These are phyloP conservation scores for Neospora caninum DNA, from an alignment of 169 alveolate genomes.

Conservation along the genomic window DNA sequence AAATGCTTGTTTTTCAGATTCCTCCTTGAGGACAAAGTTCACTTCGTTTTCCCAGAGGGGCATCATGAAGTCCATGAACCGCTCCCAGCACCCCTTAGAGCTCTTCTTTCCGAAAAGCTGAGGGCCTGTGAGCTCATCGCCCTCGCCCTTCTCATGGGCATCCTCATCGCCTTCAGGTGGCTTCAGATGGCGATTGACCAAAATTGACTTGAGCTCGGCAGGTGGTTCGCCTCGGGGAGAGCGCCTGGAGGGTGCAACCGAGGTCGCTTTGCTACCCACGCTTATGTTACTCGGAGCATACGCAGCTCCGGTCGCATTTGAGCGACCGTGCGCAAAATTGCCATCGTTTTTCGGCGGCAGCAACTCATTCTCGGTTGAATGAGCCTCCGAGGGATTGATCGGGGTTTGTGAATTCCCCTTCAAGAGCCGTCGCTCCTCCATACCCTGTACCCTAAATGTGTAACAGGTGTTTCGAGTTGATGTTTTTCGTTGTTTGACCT, in stretches of 20 bases:
- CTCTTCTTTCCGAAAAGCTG: not conserved
- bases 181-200: not conserved
- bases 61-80: not conserved
- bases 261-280: not conserved
- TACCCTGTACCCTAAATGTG: not conserved
- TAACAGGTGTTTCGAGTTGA: too few relatives aligned
- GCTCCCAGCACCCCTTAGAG: not conserved
- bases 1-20: not conserved
- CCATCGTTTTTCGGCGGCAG: not conserved
- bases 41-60: conserved; percentile 33
- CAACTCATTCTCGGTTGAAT: not conserved
- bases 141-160: not conserved
- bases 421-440: not conserved
- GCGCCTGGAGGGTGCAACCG: not conserved
- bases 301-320: not conserved
- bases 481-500: too few relatives aligned
- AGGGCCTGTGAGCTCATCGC: not conserved
- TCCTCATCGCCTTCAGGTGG: not conserved
- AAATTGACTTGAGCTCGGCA: not conserved
- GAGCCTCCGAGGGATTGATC: not conserved
- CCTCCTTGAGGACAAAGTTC: conserved; percentile 10
- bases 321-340: not conserved
- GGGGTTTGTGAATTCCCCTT: not conserved
- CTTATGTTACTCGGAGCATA: not conserved
- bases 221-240: not conserved